Evolutionary conservation across 2,329 filamentous ascomycete genomes (phyloP).

Genomic region (Penicillium sp.): DNA sequence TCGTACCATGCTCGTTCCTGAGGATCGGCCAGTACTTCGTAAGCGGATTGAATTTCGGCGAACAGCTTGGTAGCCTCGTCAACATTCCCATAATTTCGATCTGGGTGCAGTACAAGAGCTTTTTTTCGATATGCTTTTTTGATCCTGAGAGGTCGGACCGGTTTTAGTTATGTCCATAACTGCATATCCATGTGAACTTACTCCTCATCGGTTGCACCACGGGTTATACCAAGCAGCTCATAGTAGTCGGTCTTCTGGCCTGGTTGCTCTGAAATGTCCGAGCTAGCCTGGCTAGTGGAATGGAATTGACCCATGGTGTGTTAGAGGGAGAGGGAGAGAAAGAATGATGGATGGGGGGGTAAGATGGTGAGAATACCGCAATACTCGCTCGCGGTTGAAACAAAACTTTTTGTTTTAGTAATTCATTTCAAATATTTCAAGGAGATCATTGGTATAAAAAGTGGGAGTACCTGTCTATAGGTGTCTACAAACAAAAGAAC

Average conservation of each 20-base stretch:
- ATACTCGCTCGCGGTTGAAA: neutral
- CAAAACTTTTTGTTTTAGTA: neutral
- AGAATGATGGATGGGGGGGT: neutral
- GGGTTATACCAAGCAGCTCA: conserved; percentile 72
- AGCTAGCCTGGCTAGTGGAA: conserved; percentile 34
- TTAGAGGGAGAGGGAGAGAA: neutral
- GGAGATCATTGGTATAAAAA: neutral
- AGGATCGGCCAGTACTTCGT: conserved; percentile 92
- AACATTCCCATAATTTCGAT: conserved; percentile 84
- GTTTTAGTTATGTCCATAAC: neutral
- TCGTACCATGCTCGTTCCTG: conserved; percentile 98
- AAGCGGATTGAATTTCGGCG: conserved; percentile 87
- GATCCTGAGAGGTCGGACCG: conserved; percentile 56
- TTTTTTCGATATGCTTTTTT: conserved; percentile 90
- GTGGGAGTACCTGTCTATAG: neutral
- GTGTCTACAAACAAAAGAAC: neutral
- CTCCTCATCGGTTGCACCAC: conserved; percentile 77
- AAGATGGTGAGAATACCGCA: neutral
- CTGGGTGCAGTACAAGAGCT: conserved; percentile 89
- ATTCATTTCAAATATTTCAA: neutral
- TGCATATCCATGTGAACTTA: conserved; percentile 42
- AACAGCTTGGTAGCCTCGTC: conserved; percentile 82
- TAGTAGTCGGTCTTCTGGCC: conserved; percentile 55
- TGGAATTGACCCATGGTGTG: conserved; percentile 45
- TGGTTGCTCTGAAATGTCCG: conserved; percentile 18